Evolutionary conservation across 805 yeast species (phyloP), one percentile per base, ranked within the genome.

Genomic region (Wickerhamomyces alni): DNA sequence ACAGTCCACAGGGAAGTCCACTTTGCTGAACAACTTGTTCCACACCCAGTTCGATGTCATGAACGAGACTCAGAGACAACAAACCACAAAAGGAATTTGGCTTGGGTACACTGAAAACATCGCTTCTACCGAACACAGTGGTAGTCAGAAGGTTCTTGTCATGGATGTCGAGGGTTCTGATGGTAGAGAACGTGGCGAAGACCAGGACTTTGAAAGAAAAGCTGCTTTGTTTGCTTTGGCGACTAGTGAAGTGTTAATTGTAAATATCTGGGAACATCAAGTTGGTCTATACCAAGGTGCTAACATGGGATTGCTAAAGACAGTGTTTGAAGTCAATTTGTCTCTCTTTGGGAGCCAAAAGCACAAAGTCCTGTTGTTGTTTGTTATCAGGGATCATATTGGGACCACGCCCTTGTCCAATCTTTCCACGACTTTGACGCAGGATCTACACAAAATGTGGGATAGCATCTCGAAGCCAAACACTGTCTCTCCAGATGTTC

Each of bases 121-220:
- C 21, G 55, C 57, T 29, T 41, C 54, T 10, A 39, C 57, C 2
- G 28, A 39, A 2, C 44, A 40, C 5, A 36, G 45, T 7, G 53
- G 52, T 31, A 42, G 44, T 18, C 44, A 49, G 6, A 69, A 77
- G 46, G 68, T 87, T 10, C 72, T 87, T 45, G 94, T 93, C 2
- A 74, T 93, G 74, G 99, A 93, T 58, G 98, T 93, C n/a, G 99
- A 93, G 64, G 99, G 99, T 36, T 89, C 97, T 1, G 99, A 93
- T 65, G 98, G 99, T 36, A 75, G 96, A 44, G 99, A 93, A 63
- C 75, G 97, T 40, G 98, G 98, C 19, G 99, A 93, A 54, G 98
- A 93, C 62, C 97, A 93, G 62, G 99, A 93, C 63, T 93, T 93
- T 61, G 99, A 93, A 63, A 75, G 99, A 42, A 93, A 93, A 52